Evolutionary conservation across 768 basidiomycete genomes (phyloP).

Genomic region (Thelephora ganbajun): DNA sequence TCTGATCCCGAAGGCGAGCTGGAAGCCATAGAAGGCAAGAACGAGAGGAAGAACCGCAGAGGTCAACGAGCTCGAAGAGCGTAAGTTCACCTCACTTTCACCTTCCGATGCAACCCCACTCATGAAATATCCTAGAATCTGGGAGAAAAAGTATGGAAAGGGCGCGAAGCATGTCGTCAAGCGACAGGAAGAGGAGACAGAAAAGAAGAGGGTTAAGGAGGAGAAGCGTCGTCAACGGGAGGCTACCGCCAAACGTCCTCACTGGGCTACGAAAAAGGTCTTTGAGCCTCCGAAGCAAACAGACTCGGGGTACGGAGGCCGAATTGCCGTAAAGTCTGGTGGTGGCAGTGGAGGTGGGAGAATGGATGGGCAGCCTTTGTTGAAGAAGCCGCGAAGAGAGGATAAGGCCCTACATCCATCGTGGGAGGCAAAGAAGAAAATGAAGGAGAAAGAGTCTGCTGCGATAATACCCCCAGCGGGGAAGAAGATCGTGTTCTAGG

Average conservation of each 20-base stretch:
- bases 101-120: not conserved
- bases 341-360: conserved; percentile 9
- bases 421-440: conserved; percentile 86
- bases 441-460: conserved; percentile 56
- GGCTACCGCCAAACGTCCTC: no score
- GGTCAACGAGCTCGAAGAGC: conserved; percentile 90
- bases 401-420: conserved; percentile 70
- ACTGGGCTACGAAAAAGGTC: not conserved
- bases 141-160: conserved; percentile 93
- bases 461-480: conserved; percentile 56
- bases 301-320: conserved; percentile 9
- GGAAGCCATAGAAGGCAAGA: conserved; percentile 33
- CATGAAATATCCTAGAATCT: conserved; percentile 46
- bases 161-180: conserved; percentile 87
- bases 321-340: not conserved
- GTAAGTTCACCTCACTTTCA: conserved; percentile 37
- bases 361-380: conserved; percentile 3
- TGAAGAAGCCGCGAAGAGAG: conserved; percentile 8
- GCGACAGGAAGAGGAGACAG: conserved; percentile 16
- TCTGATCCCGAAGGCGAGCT: conserved; percentile 65
- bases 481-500: conserved; percentile 65
- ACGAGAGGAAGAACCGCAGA: conserved; percentile 57
- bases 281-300: conserved; percentile 9
- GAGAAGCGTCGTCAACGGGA: not conserved
- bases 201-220: conserved; percentile 1